Evolutionary conservation across 2,329 filamentous ascomycete genomes (phyloP), one percentile per base, ranked within the genome.

Genomic region (Teratosphaeria pseudoeucalypti): DNA sequence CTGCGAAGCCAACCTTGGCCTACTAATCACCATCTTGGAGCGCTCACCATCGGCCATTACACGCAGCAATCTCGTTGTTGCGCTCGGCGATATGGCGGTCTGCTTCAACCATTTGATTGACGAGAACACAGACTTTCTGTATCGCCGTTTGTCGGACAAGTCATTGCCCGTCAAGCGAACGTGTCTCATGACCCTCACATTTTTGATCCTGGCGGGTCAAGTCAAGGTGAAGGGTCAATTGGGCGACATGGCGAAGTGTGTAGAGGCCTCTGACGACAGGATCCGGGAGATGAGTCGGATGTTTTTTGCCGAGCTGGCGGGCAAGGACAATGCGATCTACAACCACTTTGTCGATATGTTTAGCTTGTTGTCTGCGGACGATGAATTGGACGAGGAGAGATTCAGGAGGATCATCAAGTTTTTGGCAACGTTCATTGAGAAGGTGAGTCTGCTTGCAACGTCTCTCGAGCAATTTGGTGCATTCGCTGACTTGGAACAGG

Each of bases 271-370:
- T n/a, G 95, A 99, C 71, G 91, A 92, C 75, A 85, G 89, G 62
- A 96, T 97, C 63, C 89, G 92, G 0, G 94, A 99, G 71, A 82
- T 99, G 70, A 90, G 91, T 14, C 83, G 90, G 61, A 97, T 97
- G 92, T 99, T 99, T 83, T 99, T 99, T 75, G 92, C 90, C 0
- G 94, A 99, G 75, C 82, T 99, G 58, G 91, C 92, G 62, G 96
- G 91, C 66, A 99, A 99, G 78, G 94, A 99, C 73, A 99, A 99
- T 71, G 94, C 94, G 2, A 90, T 99, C 2, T 99, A 99, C 75
- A 99, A 99, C 73, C 92, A 99, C 77, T 99, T 99, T 75, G 91
- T 99, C 32, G 94, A 99, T 72, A 97, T 99, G 90, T 99, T 99
- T 75, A 92, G 89, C 70, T 77, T 97, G 64, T 79, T 99, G 54